These are phyloP conservation scores for Gonapodya sp. DNA, from an alignment of 192 early-diverging fungal species.

Conservation along the genomic window DNA sequence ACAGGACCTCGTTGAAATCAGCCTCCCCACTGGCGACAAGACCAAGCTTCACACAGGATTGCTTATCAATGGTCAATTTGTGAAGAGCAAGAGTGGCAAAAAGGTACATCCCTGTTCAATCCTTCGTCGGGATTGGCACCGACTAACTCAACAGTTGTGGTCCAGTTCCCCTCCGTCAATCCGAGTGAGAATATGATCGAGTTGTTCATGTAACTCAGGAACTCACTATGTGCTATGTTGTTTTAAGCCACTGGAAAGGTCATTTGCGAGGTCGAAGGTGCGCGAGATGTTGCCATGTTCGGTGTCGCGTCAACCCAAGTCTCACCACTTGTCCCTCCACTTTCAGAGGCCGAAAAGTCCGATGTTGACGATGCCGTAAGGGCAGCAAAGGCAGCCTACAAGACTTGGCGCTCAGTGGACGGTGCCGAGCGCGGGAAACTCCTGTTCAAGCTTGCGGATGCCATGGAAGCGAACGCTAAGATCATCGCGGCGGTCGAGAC, in stretches of 20 bases:
- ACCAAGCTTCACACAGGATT: background rate
- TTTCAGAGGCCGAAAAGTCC: background rate
- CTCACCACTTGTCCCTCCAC: too few relatives aligned
- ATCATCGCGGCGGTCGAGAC: background rate
- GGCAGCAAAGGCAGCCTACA: background rate
- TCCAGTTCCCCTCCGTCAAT: background rate
- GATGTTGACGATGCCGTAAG: background rate
- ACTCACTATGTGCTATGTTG: background rate
- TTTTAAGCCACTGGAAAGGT: background rate
- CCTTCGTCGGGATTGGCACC: too few relatives aligned
- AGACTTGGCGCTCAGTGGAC: background rate
- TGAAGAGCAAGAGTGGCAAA: background rate
- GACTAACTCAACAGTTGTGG: too few relatives aligned
- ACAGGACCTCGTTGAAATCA: background rate
- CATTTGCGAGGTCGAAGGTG: background rate
- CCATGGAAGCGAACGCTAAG: slow-evolving; percentile 1
- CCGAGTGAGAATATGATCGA: background rate
- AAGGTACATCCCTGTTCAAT: too few relatives aligned
- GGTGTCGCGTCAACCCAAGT: too few relatives aligned
- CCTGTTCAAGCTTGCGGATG: background rate
- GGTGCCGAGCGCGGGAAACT: slow-evolving; percentile 7
- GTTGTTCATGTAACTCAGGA: background rate
- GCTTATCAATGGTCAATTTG: background rate
- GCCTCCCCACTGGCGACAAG: background rate
- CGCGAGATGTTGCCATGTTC: too few relatives aligned